Evolutionary conservation across 78 protist genomes (phyloP), one percentile per base, ranked within the genome.

Genomic region (Dictyostelium firmibasis): DNA sequence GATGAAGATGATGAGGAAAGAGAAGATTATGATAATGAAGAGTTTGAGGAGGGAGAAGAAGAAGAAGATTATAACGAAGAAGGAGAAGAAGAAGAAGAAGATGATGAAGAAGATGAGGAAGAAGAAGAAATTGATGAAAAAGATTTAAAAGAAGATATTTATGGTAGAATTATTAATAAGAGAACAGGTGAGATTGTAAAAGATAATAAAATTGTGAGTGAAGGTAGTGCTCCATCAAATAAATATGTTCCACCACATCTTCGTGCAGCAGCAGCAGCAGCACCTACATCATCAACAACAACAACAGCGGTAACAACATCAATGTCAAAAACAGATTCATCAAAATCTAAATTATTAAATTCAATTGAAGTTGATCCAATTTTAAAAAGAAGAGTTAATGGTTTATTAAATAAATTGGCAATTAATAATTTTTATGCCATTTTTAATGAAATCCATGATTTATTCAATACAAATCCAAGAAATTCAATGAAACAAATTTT

Each of bases 161-260:
- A 92, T 82, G 96, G 95, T 62, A 91, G 95, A 91, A 9, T 91
- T 41, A 35, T 84, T 16, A 75, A 83, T 91, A 60, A n/a, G 18
- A 83, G 72, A 43, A 91, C 95, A 25, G 93, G 93, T 31, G 86
- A 88, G 23, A 88, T 88, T 43, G 74, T 88, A 13, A 88, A 88
- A n/a, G 93, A 88, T 79, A 88, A 88, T 69, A 79, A 79, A 62
- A 67, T 75, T 36, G 93, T 60, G n/a, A 79, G 70, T 36, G 50
- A 50, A 36, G 70, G 62, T 78, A 74, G 85, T 67, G 64, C 72
- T 6, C 27, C 85, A 84, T 50, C 81, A 16, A 86, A 78, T 36
- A 84, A 62, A 81, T 85, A 83, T 79, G 86, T 92, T 5, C 92
- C 91, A 70, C 89, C 93, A 75, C 96, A 85, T 84, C n/a, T 85